Conservation (phyloP, 768 basidiomycete species). For the Agaricus sinodeliciosus region DNA sequence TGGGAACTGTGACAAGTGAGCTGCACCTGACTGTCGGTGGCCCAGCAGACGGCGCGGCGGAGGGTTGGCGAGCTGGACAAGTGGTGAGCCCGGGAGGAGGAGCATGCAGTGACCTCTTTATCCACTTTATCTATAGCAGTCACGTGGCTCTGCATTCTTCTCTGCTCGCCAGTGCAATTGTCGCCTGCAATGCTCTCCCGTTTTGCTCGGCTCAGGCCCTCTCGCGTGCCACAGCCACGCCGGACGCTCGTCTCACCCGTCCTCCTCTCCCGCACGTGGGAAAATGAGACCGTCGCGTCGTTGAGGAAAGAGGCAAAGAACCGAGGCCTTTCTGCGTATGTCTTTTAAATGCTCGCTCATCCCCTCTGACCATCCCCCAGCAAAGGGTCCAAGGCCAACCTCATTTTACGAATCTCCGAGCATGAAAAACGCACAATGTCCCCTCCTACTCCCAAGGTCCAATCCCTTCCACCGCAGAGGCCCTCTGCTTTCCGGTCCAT, state of each 20-base stretch:
- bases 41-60: too few species aligned
- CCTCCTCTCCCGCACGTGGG: slow-evolving; percentile 51
- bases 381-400: slow-evolving; percentile 50
- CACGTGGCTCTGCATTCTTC: too few species aligned
- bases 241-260: slow-evolving; percentile 43
- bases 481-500: not conserved
- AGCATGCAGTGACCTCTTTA: too few species aligned
- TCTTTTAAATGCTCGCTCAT: slow-evolving; percentile 9
- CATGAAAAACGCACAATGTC: slow-evolving; percentile 27
- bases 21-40: too few species aligned
- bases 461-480: not conserved
- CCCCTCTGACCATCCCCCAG: slow-evolving; percentile 24
- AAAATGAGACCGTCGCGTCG: slow-evolving; percentile 40
- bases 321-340: slow-evolving; percentile 52
- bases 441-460: too few species aligned
- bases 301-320: slow-evolving; percentile 47
- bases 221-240: slow-evolving; percentile 7
- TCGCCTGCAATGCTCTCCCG: slow-evolving; percentile 19
- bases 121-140: too few species aligned
- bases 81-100: too few species aligned
- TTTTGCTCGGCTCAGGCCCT: slow-evolving; percentile 11
- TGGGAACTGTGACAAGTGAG: not conserved
- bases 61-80: too few species aligned
- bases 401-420: slow-evolving; percentile 49
- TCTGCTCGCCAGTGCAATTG: not conserved